Evolutionary conservation across 2,329 filamentous ascomycete genomes (phyloP).

Genomic region (Cordyceps javanica): DNA sequence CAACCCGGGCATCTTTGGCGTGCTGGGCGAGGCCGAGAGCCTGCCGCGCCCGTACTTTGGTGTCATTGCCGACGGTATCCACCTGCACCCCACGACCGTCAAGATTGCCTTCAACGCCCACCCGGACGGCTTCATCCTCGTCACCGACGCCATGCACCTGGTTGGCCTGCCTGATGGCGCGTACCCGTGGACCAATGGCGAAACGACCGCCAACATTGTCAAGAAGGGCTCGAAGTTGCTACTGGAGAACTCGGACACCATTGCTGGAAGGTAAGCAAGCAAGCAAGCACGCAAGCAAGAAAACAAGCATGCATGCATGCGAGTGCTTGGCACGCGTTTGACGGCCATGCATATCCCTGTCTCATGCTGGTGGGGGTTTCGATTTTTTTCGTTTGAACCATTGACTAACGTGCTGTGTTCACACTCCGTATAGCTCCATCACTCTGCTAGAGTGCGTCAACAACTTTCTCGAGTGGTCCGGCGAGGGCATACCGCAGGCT

Average conservation of each 20-base stretch:
- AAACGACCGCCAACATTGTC: slow-evolving; percentile 50
- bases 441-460: slow-evolving; percentile 76
- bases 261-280: slow-evolving; percentile 61
- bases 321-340: too few relatives aligned
- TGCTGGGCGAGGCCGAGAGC: slow-evolving; percentile 62
- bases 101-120: slow-evolving; percentile 87
- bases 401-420: neutral
- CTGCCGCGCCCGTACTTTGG: slow-evolving; percentile 70
- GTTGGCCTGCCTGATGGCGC: slow-evolving; percentile 77
- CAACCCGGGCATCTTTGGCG: slow-evolving; percentile 84
- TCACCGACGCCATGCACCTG: slow-evolving; percentile 88
- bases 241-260: slow-evolving; percentile 70
- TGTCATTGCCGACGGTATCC: slow-evolving; percentile 84
- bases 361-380: neutral
- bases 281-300: too few relatives aligned
- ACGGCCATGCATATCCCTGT: neutral
- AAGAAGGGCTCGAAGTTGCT: slow-evolving; percentile 69
- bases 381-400: neutral
- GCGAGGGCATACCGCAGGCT: slow-evolving; percentile 60
- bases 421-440: slow-evolving; percentile 44
- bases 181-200: slow-evolving; percentile 79
- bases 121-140: slow-evolving; percentile 76
- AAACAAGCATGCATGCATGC: too few relatives aligned
- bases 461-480: slow-evolving; percentile 74
- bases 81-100: slow-evolving; percentile 80